Percentiles rank a stretch among this genome's conserved stretches.
Evolutionary conservation across 768 basidiomycete species (phyloP).

Genomic region (Pulveroboletus sp.): DNA sequence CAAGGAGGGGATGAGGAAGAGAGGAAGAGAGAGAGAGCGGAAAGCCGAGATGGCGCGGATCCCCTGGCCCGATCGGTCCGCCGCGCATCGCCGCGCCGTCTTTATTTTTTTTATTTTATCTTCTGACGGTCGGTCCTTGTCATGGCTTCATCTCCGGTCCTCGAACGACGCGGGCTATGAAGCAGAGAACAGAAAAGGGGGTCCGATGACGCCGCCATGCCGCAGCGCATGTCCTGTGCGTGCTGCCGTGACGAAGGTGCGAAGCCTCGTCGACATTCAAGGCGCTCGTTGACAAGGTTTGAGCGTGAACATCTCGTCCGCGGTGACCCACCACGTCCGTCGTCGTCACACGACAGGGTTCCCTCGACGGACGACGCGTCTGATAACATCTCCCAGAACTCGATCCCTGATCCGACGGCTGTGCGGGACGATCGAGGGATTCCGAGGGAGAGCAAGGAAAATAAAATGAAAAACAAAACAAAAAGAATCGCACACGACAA

Average conservation of each 20-base stretch:
- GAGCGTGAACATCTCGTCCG: neutral
- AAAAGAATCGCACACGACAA: neutral
- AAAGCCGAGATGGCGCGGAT: constrained; percentile 7
- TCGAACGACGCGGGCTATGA: constrained; percentile 2
- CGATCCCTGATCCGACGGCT: constrained; percentile 9
- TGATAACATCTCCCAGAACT: neutral
- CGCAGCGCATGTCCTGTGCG: constrained; percentile 10
- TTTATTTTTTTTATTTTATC: no score
- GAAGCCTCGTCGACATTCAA: no score
- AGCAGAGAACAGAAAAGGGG: neutral
- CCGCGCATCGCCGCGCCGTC: no score
- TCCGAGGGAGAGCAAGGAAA: neutral
- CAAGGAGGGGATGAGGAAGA: neutral
- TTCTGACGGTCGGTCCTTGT: neutral
- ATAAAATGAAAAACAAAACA: neutral
- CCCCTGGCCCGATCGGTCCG: constrained; percentile 13
- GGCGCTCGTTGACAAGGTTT: no score
- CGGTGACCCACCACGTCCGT: constrained; percentile 9
- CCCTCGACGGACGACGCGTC: neutral
- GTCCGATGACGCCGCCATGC: constrained; percentile 12
- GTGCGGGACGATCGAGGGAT: constrained; percentile 7
- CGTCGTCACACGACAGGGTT: neutral
- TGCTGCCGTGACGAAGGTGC: no score
- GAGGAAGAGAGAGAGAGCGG: neutral
- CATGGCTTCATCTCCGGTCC: constrained; percentile 21